phyloP scores from a whole-genome alignment of 495 filamentous ascomycete genomes.

The Penicillium diatomitis region DNA sequence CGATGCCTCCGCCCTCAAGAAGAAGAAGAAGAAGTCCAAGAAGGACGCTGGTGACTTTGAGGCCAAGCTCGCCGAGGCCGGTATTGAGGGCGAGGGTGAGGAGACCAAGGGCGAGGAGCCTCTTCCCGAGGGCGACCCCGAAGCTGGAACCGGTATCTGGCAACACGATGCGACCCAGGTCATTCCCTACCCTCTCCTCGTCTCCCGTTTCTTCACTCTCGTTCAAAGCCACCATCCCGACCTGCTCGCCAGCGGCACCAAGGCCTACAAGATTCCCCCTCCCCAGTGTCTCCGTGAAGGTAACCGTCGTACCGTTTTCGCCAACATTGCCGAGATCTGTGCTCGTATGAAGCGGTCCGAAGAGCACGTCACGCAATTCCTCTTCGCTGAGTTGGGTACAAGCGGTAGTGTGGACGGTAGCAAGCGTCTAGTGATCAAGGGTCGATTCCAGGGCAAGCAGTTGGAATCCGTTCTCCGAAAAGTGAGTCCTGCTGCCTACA shows the following conservation, averaged over 20 bases:
- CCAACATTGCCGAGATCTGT: slow-evolving; percentile 89
- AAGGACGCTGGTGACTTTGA: slow-evolving; percentile 76
- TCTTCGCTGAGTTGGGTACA: slow-evolving; percentile 97
- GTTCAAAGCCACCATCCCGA: slow-evolving; percentile 92
- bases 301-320: slow-evolving; percentile 99
- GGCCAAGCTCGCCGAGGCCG: slow-evolving; percentile 67
- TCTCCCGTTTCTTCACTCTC: slow-evolving; percentile 84
- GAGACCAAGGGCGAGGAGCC: slow-evolving; percentile 41
- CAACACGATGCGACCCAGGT: slow-evolving; percentile 62
- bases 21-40: slow-evolving; percentile 87
- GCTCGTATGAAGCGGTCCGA: slow-evolving; percentile 95
- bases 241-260: slow-evolving; percentile 73
- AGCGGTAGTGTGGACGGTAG: slow-evolving; percentile 88
- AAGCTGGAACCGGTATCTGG: slow-evolving; percentile 93
- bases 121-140: slow-evolving; percentile 62
- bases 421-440: slow-evolving; percentile 93
- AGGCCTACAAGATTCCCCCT: slow-evolving; percentile 97
- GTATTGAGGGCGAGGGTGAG: slow-evolving; percentile 42
- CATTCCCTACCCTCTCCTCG: slow-evolving; percentile 76
- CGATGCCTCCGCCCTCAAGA: slow-evolving; percentile 73
- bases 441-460: slow-evolving; percentile 38
- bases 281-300: slow-evolving; percentile 99
- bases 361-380: slow-evolving; percentile 92
- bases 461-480: not conserved
- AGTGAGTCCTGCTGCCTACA: not conserved